Base-by-base conservation (phyloP, 2,329 filamentous ascomycete species). In the Dendrostoma leiphaemia region DNA sequence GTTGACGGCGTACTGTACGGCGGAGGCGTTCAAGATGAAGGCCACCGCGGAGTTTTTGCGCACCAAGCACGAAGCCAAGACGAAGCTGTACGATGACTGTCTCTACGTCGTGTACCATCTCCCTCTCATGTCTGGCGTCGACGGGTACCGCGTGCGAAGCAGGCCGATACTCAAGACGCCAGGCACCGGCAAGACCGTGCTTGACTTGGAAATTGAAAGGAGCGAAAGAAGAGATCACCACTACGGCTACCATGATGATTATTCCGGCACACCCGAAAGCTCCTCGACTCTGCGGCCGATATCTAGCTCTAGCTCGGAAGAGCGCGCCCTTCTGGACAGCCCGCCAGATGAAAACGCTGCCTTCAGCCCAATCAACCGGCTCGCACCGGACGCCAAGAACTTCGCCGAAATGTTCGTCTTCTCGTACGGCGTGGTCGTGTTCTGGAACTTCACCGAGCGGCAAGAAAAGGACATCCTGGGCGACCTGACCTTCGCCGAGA, bases 401-500 rank as follows among this genome's bases (percentile, higher is more conserved):
- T 91, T 96, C 66, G 93, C 90, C 38, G 94, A 99, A 72, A 90
- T 97, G 84, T 97, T 96, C 67, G 88, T 99, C 63, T 97, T 95
- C 70, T 93, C 90, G 15, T 99, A 99, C 66, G 94, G 94, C 19
- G 93, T 99, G 1, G 93, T 94, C 0, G 94, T 99, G 5, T 96
- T 99, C 69, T 99, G 94, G 94, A 99, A 99, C 69, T 97, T 99
- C 64, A 93, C 90, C 10, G 92, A 96, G 69, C 83, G 88, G 60
- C 94, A 99, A 69, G 94, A 99, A 69, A 97, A 96, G 71, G 92
- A 97, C 64, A 90, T 97, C 44, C 81, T 99, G 21, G 94, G 94
- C 35, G 94, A 99, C 70, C 77, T 99, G 51, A 94, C 91, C 1
- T 97, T 99, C 72, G 90, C 90, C 10, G 83, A 86, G 61, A 84